These are phyloP conservation scores for Apiotrichum brassicae DNA, from an alignment of 1,284 basidiomycete genomes.

Conservation along the genomic window DNA sequence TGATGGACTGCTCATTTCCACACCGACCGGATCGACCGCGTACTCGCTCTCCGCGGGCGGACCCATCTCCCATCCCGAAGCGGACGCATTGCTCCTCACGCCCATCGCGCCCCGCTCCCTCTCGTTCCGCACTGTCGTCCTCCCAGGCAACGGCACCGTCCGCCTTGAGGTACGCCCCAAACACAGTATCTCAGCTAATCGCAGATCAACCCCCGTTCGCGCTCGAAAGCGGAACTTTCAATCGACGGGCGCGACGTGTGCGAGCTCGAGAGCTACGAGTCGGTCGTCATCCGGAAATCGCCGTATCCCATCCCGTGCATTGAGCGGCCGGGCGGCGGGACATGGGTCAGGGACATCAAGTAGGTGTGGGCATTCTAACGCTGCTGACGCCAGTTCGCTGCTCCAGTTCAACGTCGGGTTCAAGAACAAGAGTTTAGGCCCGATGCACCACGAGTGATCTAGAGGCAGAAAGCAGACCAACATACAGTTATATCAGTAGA, in stretches of 20 bases:
- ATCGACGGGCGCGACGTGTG: slow-evolving; percentile 86
- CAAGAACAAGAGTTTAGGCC: slow-evolving; percentile 59
- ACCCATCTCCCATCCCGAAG: slow-evolving; percentile 89
- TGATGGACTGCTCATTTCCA: slow-evolving; percentile 89
- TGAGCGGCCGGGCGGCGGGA: slow-evolving; percentile 75
- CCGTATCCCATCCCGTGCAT: slow-evolving; percentile 89
- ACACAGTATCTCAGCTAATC: neutral
- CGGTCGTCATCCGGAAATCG: slow-evolving; percentile 76
- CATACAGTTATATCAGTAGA: no score
- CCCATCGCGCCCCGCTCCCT: slow-evolving; percentile 91
- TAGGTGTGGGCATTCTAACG: slow-evolving; percentile 18
- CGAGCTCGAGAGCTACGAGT: slow-evolving; percentile 72
- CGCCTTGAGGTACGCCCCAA: slow-evolving; percentile 63
- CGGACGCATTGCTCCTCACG: slow-evolving; percentile 82
- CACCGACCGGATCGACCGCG: slow-evolving; percentile 93
- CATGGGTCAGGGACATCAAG: slow-evolving; percentile 96
- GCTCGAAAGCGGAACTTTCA: slow-evolving; percentile 79
- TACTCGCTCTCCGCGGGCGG: slow-evolving; percentile 94
- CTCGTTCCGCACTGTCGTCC: slow-evolving; percentile 84
- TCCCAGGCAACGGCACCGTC: slow-evolving; percentile 68
- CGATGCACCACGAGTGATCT: neutral
- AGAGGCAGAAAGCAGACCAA: no score
- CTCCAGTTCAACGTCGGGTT: slow-evolving; percentile 88
- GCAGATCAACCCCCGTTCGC: slow-evolving; percentile 76
- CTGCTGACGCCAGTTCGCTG: slow-evolving; percentile 52